Conservation (phyloP, 2,329 filamentous ascomycete genomes). For the Hypomyces rosellus region DNA sequence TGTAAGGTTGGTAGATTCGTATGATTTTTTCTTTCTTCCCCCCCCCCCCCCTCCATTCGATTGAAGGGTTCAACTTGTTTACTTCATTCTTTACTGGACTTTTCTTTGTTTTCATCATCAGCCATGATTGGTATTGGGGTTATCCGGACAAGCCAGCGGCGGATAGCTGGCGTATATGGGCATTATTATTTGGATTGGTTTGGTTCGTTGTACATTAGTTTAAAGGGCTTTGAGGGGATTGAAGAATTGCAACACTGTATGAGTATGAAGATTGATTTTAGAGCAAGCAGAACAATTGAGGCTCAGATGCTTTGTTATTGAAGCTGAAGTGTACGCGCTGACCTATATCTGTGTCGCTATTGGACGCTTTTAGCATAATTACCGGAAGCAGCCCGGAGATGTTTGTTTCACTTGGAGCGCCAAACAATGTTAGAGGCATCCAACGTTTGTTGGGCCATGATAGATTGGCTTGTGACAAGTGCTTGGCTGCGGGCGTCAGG, state of each 20-base stretch:
- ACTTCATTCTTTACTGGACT: not conserved
- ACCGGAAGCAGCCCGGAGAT: too few relatives aligned
- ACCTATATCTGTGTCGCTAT: too few relatives aligned
- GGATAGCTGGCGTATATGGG: not conserved
- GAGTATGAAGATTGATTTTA: not conserved
- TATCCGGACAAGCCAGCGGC: not conserved
- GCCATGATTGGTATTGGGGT: not conserved
- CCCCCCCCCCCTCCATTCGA: too few relatives aligned
- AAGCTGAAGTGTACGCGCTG: too few relatives aligned
- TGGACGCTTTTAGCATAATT: too few relatives aligned
- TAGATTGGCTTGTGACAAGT: too few relatives aligned
- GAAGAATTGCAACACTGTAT: not conserved
- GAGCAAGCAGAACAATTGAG: too few relatives aligned
- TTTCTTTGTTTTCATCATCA: conserved; percentile 3
- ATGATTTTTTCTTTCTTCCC: not conserved
- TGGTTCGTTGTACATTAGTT: not conserved
- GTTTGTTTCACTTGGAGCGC: too few relatives aligned
- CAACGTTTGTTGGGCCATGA: too few relatives aligned
- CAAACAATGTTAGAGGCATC: too few relatives aligned
- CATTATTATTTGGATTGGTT: not conserved
- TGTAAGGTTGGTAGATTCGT: not conserved
- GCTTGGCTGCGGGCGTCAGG: too few relatives aligned
- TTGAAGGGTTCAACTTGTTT: not conserved
- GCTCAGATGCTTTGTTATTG: too few relatives aligned
- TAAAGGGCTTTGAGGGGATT: not conserved